Base-by-base conservation (phyloP, 2,329 filamentous ascomycete species). In the Neonectria neomacrospora region DNA sequence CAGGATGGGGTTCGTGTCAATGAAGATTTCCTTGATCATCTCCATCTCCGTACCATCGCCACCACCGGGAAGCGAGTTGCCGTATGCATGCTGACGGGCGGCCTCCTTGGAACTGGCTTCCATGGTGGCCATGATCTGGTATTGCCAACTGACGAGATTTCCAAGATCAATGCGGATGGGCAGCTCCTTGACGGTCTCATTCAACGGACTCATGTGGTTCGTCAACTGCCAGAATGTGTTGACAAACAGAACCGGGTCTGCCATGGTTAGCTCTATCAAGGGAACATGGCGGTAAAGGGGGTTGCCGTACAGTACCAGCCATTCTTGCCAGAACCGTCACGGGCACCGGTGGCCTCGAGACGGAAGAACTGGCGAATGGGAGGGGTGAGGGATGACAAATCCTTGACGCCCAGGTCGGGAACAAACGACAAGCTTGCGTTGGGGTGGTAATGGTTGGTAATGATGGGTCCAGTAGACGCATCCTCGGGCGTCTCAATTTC, bases 181-280 rank as follows among this genome's bases (percentile, higher is more conserved):
- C 26, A 97, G 82, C 22, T 88, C 88, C 73, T 88, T 90, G 71
- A 97, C 92, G 0, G 96, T 98, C 16, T 93, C 91, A 77, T 99
- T 99, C 54, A 99, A 83, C 69, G 94, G 86, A 22, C 86, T 93
- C 95, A 98, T 98, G 72, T 98, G 93, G 67, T 86, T 90, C 76
- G 88, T 92, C 67, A 99, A 85, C 80, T 98, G 95, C 96, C 96
- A 99, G 80, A 99, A 99, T 4, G 91, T 96, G 80, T 99, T 99
- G 75, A 96, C 83, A 76, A 93, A 99, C 41, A 98, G 81, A 47
- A 97, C 88, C 5, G 96, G 96, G 75, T 88, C 82, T 84, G 56
- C 1, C 30, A 30, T 54, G 26, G 65, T 76, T 53, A 73, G 71
- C 50, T 53, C 41, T 39, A 41, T 44, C 22, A 32, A n/a, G 28